These are phyloP conservation scores for Aspergillaceae sp. DNA, from an alignment of 2,329 filamentous ascomycete genomes.

Conservation along the genomic window DNA sequence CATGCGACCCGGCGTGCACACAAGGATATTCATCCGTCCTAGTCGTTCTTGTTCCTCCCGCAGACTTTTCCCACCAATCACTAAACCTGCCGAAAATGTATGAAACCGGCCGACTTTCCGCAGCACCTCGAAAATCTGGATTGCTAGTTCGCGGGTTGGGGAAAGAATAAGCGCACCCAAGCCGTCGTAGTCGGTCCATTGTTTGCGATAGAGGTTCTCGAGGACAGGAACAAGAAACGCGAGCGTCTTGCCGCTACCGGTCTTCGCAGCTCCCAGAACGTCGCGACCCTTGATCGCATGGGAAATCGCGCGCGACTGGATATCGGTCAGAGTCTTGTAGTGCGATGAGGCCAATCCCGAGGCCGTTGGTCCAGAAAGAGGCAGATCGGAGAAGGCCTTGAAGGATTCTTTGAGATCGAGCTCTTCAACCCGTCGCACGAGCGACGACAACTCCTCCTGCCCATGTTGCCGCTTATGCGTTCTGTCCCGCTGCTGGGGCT, in stretches of 20 bases:
- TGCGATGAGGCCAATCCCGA: constrained; percentile 76
- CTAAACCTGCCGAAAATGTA: constrained; percentile 79
- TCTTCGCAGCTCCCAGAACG: constrained; percentile 90
- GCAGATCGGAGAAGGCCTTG: constrained; percentile 71
- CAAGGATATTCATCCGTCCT: constrained; percentile 89
- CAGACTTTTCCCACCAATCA: constrained; percentile 88
- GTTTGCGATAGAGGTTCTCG: constrained; percentile 80
- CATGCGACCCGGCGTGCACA: constrained; percentile 91
- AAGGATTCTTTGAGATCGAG: constrained; percentile 41
- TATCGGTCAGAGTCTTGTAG: constrained; percentile 82
- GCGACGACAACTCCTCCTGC: constrained; percentile 35
- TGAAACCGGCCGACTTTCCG: constrained; percentile 84
- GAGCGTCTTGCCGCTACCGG: constrained; percentile 88
- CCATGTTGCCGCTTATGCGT: constrained; percentile 40
- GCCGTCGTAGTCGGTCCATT: constrained; percentile 86
- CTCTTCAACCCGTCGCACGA: constrained; percentile 36
- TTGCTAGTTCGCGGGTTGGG: constrained; percentile 87
- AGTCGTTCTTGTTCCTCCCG: constrained; percentile 80
- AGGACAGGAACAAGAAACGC: constrained; percentile 87
- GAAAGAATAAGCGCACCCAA: constrained; percentile 88
- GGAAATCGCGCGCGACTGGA: constrained; percentile 83
- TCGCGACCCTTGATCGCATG: constrained; percentile 77
- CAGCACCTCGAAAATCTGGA: constrained; percentile 93
- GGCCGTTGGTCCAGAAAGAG: constrained; percentile 71
- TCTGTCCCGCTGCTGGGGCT: constrained; percentile 19